Conservation (phyloP, 805 yeast species). For the Cyberlindnera maritima region DNA sequence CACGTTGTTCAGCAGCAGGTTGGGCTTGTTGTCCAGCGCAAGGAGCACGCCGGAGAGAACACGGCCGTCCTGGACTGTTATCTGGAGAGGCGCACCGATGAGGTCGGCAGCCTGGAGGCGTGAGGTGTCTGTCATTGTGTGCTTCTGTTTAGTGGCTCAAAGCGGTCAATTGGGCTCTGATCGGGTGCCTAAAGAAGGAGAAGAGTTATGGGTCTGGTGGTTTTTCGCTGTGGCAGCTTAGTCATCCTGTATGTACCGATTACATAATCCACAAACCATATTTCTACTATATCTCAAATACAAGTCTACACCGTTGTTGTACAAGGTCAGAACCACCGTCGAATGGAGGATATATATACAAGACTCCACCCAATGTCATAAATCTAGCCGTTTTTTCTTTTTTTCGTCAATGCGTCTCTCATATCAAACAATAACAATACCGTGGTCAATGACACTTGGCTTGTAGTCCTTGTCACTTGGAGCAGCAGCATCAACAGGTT, state of each 20-base stretch:
- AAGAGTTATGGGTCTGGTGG: too few relatives aligned
- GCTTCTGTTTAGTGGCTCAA: too few relatives aligned
- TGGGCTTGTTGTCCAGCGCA: conserved; percentile 29
- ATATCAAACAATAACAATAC: conserved; percentile 40
- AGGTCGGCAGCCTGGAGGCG: conserved; percentile 17
- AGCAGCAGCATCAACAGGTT: conserved; percentile 61
- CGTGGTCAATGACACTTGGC: conserved; percentile 41
- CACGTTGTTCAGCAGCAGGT: conserved; percentile 22
- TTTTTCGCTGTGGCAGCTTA: too few relatives aligned
- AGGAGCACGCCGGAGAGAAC: conserved; percentile 20
- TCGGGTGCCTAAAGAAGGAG: too few relatives aligned
- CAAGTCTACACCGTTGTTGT: too few relatives aligned
- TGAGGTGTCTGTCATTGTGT: conserved; percentile 1
- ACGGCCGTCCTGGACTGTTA: conserved; percentile 21
- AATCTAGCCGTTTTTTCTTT: background rate
- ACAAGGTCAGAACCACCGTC: too few relatives aligned
- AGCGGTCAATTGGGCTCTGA: too few relatives aligned
- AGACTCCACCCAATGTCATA: background rate
- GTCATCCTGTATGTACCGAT: too few relatives aligned
- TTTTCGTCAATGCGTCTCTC: background rate
- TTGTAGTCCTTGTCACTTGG: conserved; percentile 55
- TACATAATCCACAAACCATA: too few relatives aligned
- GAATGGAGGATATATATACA: background rate
- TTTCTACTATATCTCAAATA: too few relatives aligned
- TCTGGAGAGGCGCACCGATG: conserved; percentile 18